phyloP scores from a whole-genome alignment of 225 moss, liverwort and hornwort genomes.

The Asterella californica region DNA sequence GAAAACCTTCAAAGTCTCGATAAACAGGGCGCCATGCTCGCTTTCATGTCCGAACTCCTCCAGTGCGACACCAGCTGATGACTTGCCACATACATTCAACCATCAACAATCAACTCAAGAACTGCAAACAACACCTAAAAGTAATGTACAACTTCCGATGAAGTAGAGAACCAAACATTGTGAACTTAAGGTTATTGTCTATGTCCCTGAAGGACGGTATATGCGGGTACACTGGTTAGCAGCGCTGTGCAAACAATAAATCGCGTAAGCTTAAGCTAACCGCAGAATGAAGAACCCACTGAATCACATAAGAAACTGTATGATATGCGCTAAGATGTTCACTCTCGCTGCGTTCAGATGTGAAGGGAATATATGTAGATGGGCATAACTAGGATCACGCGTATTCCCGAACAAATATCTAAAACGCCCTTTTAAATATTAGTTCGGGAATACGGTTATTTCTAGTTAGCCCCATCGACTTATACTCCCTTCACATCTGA shows the following conservation, averaged over 20 bases:
- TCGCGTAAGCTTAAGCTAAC: neutral
- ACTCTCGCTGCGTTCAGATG: no score
- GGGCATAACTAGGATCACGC: no score
- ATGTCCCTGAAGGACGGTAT: neutral
- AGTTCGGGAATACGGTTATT: no score
- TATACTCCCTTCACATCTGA: no score
- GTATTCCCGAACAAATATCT: no score
- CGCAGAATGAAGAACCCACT: no score
- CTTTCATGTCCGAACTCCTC: constrained; percentile 87
- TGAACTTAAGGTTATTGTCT: neutral
- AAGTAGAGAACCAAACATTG: neutral
- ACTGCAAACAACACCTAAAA: neutral
- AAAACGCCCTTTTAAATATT: no score
- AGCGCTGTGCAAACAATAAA: neutral
- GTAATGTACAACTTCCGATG: neutral
- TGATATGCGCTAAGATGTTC: no score
- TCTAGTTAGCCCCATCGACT: no score
- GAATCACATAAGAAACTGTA: no score
- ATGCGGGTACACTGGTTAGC: neutral
- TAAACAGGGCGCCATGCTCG: constrained; percentile 76
- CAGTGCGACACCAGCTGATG: constrained; percentile 78
- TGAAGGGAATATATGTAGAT: no score
- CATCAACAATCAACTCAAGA: constrained; percentile 33
- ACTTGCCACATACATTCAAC: constrained; percentile 42
- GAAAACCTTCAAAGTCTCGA: constrained; percentile 75